Percentiles rank a stretch among this genome's conserved stretches.
Evolutionary conservation across 495 filamentous ascomycete genomes (phyloP).

Genomic region (Sordaria brevicollis): DNA sequence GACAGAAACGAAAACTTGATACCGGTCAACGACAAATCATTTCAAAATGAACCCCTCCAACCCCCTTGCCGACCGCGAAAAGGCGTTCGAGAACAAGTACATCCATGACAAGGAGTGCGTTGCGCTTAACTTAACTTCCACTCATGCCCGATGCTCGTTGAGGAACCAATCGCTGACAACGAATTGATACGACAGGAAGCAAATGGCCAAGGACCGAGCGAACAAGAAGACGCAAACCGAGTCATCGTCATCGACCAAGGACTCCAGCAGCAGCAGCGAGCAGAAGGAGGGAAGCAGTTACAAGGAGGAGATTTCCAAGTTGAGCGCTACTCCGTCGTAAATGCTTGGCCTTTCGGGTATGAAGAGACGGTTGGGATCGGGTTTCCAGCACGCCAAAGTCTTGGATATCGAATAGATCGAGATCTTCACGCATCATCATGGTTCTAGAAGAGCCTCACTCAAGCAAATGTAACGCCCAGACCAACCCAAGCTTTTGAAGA

Average conservation of each 20-base stretch:
- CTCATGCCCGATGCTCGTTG: not conserved
- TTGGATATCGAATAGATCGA: not conserved
- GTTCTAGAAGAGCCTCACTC: not conserved
- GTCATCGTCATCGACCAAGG: not conserved
- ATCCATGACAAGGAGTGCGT: constrained; percentile 24
- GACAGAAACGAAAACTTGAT: not conserved
- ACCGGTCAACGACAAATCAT: not conserved
- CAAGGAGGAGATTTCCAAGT: not conserved
- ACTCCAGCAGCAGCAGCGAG: not conserved
- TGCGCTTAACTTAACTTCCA: too few relatives aligned
- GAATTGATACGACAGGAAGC: not conserved
- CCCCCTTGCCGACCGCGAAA: constrained; percentile 20
- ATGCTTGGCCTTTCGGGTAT: not conserved
- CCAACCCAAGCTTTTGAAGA: not conserved
- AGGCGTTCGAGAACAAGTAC: constrained; percentile 24
- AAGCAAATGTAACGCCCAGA: not conserved
- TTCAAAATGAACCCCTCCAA: constrained; percentile 17
- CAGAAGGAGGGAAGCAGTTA: not conserved
- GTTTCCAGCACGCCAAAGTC: too few relatives aligned
- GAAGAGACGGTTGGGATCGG: too few relatives aligned
- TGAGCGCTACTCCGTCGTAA: not conserved
- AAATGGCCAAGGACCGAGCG: constrained; percentile 14
- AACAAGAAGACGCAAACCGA: constrained; percentile 1
- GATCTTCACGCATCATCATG: not conserved
- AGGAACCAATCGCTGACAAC: not conserved